Evolutionary conservation across 108 stramenopile species (phyloP).

Genomic region (Skeletonema tropicum): DNA sequence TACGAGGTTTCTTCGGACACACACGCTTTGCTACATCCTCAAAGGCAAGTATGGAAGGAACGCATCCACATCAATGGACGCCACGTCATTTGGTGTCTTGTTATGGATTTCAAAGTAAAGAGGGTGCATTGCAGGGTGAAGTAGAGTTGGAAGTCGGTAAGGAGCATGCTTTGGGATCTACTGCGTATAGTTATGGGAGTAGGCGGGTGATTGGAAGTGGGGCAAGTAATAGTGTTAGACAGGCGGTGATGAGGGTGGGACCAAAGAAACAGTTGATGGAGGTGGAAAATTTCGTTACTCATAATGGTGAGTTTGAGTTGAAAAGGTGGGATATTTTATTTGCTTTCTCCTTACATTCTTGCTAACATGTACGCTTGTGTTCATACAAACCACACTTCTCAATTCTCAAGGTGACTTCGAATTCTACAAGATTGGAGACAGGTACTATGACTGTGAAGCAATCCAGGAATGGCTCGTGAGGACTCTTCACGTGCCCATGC

Average conservation of each 20-base stretch:
- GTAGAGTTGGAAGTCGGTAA: too few relatives aligned
- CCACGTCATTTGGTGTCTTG: slow-evolving; percentile 13
- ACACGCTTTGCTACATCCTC: slow-evolving; percentile 75
- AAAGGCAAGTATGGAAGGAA: slow-evolving; percentile 64
- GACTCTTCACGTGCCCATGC: slow-evolving; percentile 42
- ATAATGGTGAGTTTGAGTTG: slow-evolving; percentile 39
- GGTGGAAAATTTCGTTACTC: slow-evolving; percentile 71
- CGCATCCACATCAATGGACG: slow-evolving; percentile 78
- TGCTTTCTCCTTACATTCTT: background rate
- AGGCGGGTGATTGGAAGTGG: too few relatives aligned
- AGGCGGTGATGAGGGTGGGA: too few relatives aligned
- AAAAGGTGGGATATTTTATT: too few relatives aligned
- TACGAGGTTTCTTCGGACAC: slow-evolving; percentile 57
- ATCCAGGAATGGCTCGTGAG: slow-evolving; percentile 59
- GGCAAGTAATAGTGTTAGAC: too few relatives aligned
- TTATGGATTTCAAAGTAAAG: too few relatives aligned
- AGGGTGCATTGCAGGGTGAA: too few relatives aligned
- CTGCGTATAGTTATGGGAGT: too few relatives aligned
- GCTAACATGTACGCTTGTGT: background rate
- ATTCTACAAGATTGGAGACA: slow-evolving; percentile 60
- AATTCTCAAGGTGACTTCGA: slow-evolving; percentile 87
- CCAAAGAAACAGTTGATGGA: background rate
- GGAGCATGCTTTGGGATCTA: too few relatives aligned
- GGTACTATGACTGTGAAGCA: slow-evolving; percentile 54
- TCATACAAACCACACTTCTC: background rate